phyloP scores from a whole-genome alignment of 164 flowering plant genomes.

The Buxus sempervirens region DNA sequence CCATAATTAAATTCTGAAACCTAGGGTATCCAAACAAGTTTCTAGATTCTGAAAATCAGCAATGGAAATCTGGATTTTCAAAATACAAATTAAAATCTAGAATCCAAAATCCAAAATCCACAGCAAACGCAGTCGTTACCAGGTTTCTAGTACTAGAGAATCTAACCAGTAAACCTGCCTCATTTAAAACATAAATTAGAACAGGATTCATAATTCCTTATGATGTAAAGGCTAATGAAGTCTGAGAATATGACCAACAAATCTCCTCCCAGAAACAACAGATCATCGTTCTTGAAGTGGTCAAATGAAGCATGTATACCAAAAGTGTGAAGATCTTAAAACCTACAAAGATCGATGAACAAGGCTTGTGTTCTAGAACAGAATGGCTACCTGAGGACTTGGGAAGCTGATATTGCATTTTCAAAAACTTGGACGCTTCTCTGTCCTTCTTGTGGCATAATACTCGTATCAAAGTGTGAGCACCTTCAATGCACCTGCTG shows the following conservation, averaged over 20 bases:
- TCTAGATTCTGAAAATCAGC: no score
- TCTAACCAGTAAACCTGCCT: no score
- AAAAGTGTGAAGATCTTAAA: neutral
- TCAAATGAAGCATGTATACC: neutral
- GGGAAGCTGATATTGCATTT: constrained; percentile 71
- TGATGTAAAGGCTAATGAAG: neutral
- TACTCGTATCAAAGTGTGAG: constrained; percentile 62
- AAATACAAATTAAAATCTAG: no score
- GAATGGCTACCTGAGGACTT: constrained; percentile 59
- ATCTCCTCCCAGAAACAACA: neutral
- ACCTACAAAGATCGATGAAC: neutral
- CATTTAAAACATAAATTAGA: no score
- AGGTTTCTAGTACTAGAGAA: no score
- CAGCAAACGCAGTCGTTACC: no score
- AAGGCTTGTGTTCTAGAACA: neutral
- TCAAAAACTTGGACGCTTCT: constrained; percentile 74
- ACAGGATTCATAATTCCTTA: neutral
- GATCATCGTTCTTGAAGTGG: neutral
- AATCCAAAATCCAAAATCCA: no score
- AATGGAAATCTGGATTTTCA: no score
- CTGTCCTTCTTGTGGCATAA: constrained; percentile 81
- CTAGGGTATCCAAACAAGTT: no score
- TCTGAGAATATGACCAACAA: neutral
- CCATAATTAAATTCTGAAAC: no score
- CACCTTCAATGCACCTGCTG: constrained; percentile 38